phyloP scores from a whole-genome alignment of 2,329 filamentous ascomycete species.

The Stromatinia cepivora region DNA sequence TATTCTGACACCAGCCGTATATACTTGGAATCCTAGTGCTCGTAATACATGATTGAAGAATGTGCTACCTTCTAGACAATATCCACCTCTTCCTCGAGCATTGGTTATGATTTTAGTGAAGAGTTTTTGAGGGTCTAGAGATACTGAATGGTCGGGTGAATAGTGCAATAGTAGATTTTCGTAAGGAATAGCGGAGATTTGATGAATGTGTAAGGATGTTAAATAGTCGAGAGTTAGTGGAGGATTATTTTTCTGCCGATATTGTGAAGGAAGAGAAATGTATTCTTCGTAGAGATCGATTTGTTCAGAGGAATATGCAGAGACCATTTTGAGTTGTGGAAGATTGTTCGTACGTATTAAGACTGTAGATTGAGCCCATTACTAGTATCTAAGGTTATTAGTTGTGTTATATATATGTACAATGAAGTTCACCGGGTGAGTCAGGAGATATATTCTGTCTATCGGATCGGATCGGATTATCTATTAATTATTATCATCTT shows the following conservation, averaged over 20 bases:
- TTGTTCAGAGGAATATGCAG: slow-evolving; percentile 32
- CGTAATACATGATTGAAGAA: slow-evolving; percentile 55
- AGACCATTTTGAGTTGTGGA: slow-evolving; percentile 18
- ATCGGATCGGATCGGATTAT: neutral
- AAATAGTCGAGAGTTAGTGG: slow-evolving; percentile 31
- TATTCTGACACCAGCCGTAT: slow-evolving; percentile 50
- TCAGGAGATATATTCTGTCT: neutral
- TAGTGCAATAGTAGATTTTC: slow-evolving; percentile 39
- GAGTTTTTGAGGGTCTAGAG: slow-evolving; percentile 33
- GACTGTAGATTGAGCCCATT: neutral
- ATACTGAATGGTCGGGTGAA: slow-evolving; percentile 28
- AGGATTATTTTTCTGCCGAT: slow-evolving; percentile 25
- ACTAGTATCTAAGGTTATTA: neutral
- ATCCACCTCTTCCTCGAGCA: slow-evolving; percentile 51
- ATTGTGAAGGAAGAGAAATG: slow-evolving; percentile 32
- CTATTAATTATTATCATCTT: neutral
- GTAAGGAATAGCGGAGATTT: slow-evolving; percentile 34
- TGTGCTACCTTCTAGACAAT: slow-evolving; percentile 60
- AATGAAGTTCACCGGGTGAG: neutral
- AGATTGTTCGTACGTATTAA: neutral
- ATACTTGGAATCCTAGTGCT: slow-evolving; percentile 54
- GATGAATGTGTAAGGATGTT: slow-evolving; percentile 33
- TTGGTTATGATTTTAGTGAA: slow-evolving; percentile 36
- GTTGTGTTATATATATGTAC: neutral
- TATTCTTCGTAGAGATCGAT: slow-evolving; percentile 32